Base-by-base conservation (phyloP, 768 basidiomycete genomes). In the Fomitopsis serialis region DNA sequence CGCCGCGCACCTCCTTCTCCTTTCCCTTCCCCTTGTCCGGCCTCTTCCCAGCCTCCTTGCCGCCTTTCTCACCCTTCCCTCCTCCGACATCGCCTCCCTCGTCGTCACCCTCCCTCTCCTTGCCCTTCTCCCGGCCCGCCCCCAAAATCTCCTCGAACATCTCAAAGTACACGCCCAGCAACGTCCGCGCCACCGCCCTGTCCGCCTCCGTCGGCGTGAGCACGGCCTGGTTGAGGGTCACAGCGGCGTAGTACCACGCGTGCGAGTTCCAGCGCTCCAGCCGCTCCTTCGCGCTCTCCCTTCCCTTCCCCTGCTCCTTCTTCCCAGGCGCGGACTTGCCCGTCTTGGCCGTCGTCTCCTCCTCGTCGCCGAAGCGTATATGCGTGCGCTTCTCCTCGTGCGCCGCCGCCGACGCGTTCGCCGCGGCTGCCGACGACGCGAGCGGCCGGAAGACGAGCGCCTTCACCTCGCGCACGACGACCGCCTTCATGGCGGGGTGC, bases 201-300 rank as follows among this genome's bases (percentile, higher is more conserved):
- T 97, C 94, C 17, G 66, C 72, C 6, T 79, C 76, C 10, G 76
- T 72, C 10, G 73, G 65, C 10, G 74, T 74, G 27, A 98, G 75
- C 37, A 92, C 82, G 54, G 95, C 85, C 70, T 98, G 97, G 67
- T 98, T 98, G 60, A 98, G 85, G 0, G 97, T 97, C 63, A 97
- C 92, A 5, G 88, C 77, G 15, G 92, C 84, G 67, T 98, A 99
- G 70, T 98, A 99, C 47, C 86, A 79, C 0, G 86, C 87, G 68
- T 98, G 94, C 13, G 77, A 72, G 59, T 83, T 85, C 43, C 74
- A 76, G 10, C 68, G 63, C 46, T 72, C 74, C 66, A 78, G 75
- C 32, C 48, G 51, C 55, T 40, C 61, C 66, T 55, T 42, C 35
- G 58, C 64, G 42, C 62, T 21, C 24, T 53, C 56, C 10, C 59